Conservation (phyloP, 345 rosid genomes). For the Ceriops zippeliana region DNA sequence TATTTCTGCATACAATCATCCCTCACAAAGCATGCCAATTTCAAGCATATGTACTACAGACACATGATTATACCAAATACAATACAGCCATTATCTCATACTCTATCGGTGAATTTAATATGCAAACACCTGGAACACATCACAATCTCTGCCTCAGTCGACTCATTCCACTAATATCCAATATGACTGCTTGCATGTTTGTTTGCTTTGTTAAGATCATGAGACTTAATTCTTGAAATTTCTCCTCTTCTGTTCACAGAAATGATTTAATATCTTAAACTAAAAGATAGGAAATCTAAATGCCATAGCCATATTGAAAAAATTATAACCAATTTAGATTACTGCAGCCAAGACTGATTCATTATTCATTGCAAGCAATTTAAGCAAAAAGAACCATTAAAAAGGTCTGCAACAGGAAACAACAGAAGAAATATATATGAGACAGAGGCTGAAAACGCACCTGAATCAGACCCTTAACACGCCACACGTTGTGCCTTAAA, state of each 20-base stretch:
- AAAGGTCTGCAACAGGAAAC: conserved; percentile 1
- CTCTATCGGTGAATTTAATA: no score
- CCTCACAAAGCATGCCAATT: no score
- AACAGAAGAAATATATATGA: background rate
- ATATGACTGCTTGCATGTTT: no score
- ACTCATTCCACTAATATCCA: no score
- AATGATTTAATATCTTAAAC: background rate
- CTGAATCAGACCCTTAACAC: conserved; percentile 96
- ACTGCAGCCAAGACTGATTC: no score
- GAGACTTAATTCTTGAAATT: background rate
- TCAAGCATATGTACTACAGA: background rate
- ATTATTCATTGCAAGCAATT: background rate
- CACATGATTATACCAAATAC: background rate
- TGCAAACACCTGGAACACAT: no score
- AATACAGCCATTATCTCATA: no score
- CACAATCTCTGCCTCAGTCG: no score
- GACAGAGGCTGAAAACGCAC: conserved; percentile 24
- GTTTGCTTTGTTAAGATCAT: background rate
- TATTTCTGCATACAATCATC: background rate
- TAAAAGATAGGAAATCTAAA: background rate
- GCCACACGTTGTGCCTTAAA: conserved; percentile 94
- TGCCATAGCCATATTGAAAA: no score
- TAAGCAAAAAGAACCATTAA: background rate
- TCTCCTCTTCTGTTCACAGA: background rate
- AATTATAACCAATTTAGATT: no score